Base-by-base conservation (phyloP, 306 rosid species). In the Pyrus communis region DNA sequence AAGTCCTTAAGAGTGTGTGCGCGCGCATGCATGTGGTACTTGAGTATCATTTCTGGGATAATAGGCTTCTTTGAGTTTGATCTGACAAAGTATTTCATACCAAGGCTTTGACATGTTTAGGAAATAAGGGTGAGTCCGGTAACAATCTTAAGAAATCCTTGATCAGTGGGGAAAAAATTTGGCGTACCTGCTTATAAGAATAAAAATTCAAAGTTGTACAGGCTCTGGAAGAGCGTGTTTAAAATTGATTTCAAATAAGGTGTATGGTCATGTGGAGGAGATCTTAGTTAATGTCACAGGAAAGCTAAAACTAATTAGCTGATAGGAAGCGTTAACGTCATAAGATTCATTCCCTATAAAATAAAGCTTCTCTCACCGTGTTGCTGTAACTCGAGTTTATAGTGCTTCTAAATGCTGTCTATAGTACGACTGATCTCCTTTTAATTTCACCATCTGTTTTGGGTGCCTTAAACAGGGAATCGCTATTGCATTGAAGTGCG, bases 401-500 rank as follows among this genome's bases (percentile, higher is more conserved):
- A 61, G 11, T 61, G 61, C 40, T 9, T 62, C 21, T 22, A 21
- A 15, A 13, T 62, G 58, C n/a, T 42, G 17, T 74, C 5, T 61
- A 17, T 45, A 43, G 45, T 45, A 27, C 31, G 19, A 27, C 19
- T 27, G 5, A 11, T 58, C 23, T 14, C 62, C 79, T 54, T 76
- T 21, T 38, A 23, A 15, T 77, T 42, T 43, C 4, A 35, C 9
- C 64, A 38, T 77, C 11, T 11, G 23, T 60, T 30, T 70, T 75
- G 40, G 77, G n/a, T 71, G 58, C 23, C 45, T 67, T 73, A 23
- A 23, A 70, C 82, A 95, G 98, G 98, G 98, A 40, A 86, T 95
- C 62, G 96, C 97, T 78, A 31, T 95, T 81, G 97, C 97, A 63
- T 62, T 95, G 75, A 95, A 95, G 86, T 90, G 91, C 77, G 97